Evolutionary conservation across 2,329 filamentous ascomycete genomes (phyloP), one percentile per base, ranked within the genome.

Genomic region (Ophiostoma sp.): DNA sequence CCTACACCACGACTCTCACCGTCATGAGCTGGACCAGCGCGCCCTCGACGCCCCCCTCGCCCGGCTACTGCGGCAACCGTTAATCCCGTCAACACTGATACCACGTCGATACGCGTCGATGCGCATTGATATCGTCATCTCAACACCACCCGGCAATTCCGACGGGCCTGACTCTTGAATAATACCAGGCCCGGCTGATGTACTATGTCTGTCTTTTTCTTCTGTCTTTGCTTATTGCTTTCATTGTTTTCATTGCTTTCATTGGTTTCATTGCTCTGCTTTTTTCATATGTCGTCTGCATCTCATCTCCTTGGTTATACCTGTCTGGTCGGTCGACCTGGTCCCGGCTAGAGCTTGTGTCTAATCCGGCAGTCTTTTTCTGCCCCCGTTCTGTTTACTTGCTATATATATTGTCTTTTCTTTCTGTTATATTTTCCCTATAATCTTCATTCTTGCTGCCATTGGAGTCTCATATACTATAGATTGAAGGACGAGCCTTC

Each of bases 1-100:
- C 87, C 6, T 99, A 99, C 79, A 97, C 95, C 0, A 98, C 95
- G 0, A 84, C 86, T 48, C 82, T 98, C 76, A 99, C 95, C 0
- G 82, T 97, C 67, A 86, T 90, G 77, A 96, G 91, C 79, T 99
- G 95, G 96, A 87, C 91, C 7, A 84, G 83, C 68, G 87, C 88
- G 4, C 76, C 79, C 2, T 73, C 72, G 0, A 80, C 79, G 17
- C 80, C 82, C 17, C 78, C 77, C 71, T 75, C 79, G 8, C 85
- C 86, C 0, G 83, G 84, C 69, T 87, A 88, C 76, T 88, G 86
- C 73, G 85, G 87, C 69, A 73, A 68, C 44, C 68, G 33, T 27
- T 67, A 65, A 41, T 8, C 31, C 10, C 64, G 23, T 39, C 33
- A 3, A 31, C 27, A 31, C 27, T 31, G 27, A 31, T 31, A 31